These are phyloP conservation scores for Moesziomyces sp. DNA, from an alignment of 1,284 basidiomycete species.

Conservation along the genomic window DNA sequence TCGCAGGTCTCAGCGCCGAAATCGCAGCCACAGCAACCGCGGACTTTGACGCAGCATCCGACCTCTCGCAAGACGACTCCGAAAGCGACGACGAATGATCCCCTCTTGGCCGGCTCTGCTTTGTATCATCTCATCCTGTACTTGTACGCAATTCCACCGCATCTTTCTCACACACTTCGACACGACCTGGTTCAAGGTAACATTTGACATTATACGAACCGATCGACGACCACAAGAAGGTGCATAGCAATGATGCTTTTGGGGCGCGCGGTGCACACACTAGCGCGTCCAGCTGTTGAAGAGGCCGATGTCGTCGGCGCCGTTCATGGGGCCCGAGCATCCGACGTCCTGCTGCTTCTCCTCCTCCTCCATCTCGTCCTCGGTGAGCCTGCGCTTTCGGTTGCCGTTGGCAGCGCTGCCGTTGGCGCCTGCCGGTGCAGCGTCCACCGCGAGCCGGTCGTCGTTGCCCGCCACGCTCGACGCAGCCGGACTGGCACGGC, in stretches of 20 bases:
- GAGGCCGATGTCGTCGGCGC: constrained; percentile 62
- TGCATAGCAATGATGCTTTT: neutral
- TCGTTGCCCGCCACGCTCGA: constrained; percentile 45
- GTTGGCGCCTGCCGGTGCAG: constrained; percentile 9
- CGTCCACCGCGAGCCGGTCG: constrained; percentile 40
- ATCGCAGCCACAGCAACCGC: constrained; percentile 39
- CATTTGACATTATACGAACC: neutral
- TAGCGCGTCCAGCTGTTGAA: constrained; percentile 59
- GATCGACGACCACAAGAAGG: constrained; percentile 1
- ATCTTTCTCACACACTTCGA: neutral
- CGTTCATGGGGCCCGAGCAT: constrained; percentile 66
- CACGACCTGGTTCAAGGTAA: neutral
- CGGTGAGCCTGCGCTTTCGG: constrained; percentile 31
- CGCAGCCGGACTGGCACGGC: constrained; percentile 30
- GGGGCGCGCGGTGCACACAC: neutral
- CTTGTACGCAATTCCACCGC: constrained; percentile 8
- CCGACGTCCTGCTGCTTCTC: constrained; percentile 46
- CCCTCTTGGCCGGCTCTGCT: neutral
- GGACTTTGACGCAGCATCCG: constrained; percentile 6
- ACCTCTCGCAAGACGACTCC: constrained; percentile 10
- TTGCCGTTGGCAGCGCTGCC: constrained; percentile 17
- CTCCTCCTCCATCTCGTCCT: constrained; percentile 37
- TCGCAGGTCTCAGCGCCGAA: constrained; percentile 29
- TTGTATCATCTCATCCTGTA: constrained; percentile 11
- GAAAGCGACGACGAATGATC: constrained; percentile 11